A percentile compares a stretch with the other conserved stretches of the same genome.
Conservation (phyloP, 352 stramenopile genomes). For the Globisporangium barbulae region DNA sequence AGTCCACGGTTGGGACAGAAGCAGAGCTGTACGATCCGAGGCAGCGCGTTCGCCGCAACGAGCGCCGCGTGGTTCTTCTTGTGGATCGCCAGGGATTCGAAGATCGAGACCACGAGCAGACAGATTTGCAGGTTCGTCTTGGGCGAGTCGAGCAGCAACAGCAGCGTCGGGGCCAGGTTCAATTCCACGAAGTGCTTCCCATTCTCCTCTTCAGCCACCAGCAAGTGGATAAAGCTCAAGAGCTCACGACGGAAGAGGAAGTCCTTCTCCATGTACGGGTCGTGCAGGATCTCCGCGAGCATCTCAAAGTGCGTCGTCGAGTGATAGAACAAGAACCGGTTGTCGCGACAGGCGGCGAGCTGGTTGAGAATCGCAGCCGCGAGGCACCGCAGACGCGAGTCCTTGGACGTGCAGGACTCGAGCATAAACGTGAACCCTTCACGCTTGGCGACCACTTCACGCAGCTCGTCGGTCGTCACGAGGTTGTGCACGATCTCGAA, state of each 20-base stretch:
- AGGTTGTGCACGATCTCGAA: slow-evolving; percentile 64
- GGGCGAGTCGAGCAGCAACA: slow-evolving; percentile 42
- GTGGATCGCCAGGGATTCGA: slow-evolving; percentile 51
- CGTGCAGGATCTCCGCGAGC: slow-evolving; percentile 46
- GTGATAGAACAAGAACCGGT: slow-evolving; percentile 60
- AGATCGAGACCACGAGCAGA: slow-evolving; percentile 51
- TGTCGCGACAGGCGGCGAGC: slow-evolving; percentile 51
- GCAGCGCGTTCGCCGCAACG: slow-evolving; percentile 40
- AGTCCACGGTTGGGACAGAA: slow-evolving; percentile 24
- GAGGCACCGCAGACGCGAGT: slow-evolving; percentile 47
- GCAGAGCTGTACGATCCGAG: slow-evolving; percentile 49
- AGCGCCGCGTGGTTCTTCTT: slow-evolving; percentile 51
- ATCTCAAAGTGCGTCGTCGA: slow-evolving; percentile 46
- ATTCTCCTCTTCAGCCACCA: slow-evolving; percentile 59
- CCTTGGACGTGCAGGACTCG: slow-evolving; percentile 50
- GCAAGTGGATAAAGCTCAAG: slow-evolving; percentile 57
- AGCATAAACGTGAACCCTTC: slow-evolving; percentile 72
- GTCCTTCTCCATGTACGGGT: slow-evolving; percentile 71
- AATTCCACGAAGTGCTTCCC: slow-evolving; percentile 53
- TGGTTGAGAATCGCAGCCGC: slow-evolving; percentile 58
- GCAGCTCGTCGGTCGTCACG: slow-evolving; percentile 55
- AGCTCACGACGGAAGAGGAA: slow-evolving; percentile 49
- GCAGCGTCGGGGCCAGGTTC: slow-evolving; percentile 45
- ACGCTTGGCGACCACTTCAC: slow-evolving; percentile 53
- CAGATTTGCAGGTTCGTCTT: slow-evolving; percentile 35